Evolutionary conservation across 768 basidiomycete genomes (phyloP).

Genomic region (Pholiota molesta): DNA sequence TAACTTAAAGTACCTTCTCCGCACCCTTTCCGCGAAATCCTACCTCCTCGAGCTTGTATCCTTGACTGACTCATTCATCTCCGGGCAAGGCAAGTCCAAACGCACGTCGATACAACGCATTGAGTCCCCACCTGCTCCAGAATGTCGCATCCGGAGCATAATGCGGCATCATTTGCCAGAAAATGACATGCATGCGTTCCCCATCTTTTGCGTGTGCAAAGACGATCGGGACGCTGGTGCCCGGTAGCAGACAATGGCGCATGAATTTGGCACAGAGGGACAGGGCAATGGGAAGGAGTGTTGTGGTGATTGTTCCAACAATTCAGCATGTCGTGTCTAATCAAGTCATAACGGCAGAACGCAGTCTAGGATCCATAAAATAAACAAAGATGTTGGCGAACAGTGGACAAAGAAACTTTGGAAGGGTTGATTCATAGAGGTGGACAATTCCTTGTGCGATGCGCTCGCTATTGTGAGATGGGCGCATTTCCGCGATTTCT

Average conservation of each 20-base stretch:
- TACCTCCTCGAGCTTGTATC: conserved; percentile 7
- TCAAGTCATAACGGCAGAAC: conserved; percentile 1
- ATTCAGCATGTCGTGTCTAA: conserved; percentile 1
- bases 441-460: conserved; percentile 4
- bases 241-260: conserved; percentile 5
- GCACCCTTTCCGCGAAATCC: background rate
- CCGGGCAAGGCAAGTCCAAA: conserved; percentile 1
- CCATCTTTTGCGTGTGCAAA: background rate
- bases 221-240: background rate
- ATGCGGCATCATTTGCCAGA: conserved; percentile 3
- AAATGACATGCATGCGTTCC: background rate
- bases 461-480: background rate
- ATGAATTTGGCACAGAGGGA: background rate
- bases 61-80: background rate
- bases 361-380: conserved; percentile 5
- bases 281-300: conserved; percentile 4
- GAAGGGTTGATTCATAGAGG: conserved; percentile 2
- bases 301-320: conserved; percentile 4
- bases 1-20: background rate
- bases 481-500: conserved; percentile 1
- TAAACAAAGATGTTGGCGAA: conserved; percentile 6
- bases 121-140: background rate
- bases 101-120: conserved; percentile 1
- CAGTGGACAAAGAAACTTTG: conserved; percentile 3
- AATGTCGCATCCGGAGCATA: background rate